phyloP scores from a whole-genome alignment of 2,329 filamentous ascomycete species.

The Xylariales sp. region DNA sequence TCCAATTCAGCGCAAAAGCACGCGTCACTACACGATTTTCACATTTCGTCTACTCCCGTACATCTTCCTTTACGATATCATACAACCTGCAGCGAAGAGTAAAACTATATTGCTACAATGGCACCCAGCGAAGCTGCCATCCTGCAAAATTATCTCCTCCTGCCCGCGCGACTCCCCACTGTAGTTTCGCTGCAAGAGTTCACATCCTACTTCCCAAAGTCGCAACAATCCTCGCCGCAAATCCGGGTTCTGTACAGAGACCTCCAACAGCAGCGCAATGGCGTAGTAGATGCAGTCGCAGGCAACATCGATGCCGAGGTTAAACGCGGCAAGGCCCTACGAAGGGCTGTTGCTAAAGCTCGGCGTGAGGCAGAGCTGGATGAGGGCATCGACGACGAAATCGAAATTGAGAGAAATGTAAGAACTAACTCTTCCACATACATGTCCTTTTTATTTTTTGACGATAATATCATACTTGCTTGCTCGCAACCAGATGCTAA shows the following conservation, averaged over 20 bases:
- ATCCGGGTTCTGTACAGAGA: slow-evolving; percentile 73
- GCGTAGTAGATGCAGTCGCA: slow-evolving; percentile 63
- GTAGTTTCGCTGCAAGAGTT: slow-evolving; percentile 73
- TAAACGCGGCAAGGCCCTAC: slow-evolving; percentile 53
- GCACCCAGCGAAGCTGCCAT: slow-evolving; percentile 71
- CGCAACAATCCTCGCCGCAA: slow-evolving; percentile 60
- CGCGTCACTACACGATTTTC: no score
- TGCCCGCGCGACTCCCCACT: slow-evolving; percentile 68
- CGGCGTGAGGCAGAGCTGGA: slow-evolving; percentile 48
- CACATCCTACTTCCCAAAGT: slow-evolving; percentile 68
- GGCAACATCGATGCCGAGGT: slow-evolving; percentile 62
- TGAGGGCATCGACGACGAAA: slow-evolving; percentile 56
- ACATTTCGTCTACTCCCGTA: no score
- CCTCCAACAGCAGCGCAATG: slow-evolving; percentile 69
- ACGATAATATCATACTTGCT: no score
- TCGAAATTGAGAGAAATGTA: slow-evolving; percentile 58
- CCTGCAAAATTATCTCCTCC: slow-evolving; percentile 72
- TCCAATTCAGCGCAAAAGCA: no score
- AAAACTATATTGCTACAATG: slow-evolving; percentile 56
- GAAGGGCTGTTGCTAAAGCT: slow-evolving; percentile 51
- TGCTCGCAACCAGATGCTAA: neutral
- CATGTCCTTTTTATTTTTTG: no score
- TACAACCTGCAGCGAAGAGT: no score
- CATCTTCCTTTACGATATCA: no score
- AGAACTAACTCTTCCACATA: no score